Percentiles rank a stretch among this genome's conserved stretches.
These are phyloP conservation scores for Trypanosoma caninum DNA, from an alignment of 208 protist genomes.

Conservation along the genomic window DNA sequence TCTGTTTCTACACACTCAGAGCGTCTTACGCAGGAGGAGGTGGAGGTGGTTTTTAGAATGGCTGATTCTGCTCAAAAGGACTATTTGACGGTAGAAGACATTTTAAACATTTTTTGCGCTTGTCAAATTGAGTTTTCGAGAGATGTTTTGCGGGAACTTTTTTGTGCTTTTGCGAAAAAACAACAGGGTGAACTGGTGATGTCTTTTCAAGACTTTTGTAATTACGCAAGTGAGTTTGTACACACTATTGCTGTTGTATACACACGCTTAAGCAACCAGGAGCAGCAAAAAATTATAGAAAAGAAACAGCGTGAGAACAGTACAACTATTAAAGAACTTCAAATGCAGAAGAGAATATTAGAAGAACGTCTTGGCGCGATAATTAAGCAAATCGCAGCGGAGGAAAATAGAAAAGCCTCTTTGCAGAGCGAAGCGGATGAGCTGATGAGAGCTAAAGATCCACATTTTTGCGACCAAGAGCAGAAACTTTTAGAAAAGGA, in stretches of 20 bases:
- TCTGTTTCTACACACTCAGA: constrained; percentile 7
- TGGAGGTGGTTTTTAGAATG: constrained; percentile 54
- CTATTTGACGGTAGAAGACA: constrained; percentile 33
- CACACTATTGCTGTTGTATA: constrained; percentile 72
- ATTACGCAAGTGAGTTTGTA: constrained; percentile 57
- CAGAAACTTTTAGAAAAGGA: constrained; percentile 76
- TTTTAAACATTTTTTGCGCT: constrained; percentile 53
- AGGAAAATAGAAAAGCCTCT: constrained; percentile 37
- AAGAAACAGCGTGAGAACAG: constrained; percentile 38
- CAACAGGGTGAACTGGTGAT: constrained; percentile 26
- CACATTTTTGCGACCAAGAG: constrained; percentile 53
- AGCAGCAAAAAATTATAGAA: constrained; percentile 45
- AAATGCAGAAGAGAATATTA: constrained; percentile 40
- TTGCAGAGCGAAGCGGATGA: constrained; percentile 55
- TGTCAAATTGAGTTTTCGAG: constrained; percentile 52
- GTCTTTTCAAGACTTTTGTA: constrained; percentile 47
- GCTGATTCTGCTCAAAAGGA: constrained; percentile 26
- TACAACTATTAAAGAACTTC: constrained; percentile 29
- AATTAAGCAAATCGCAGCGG: constrained; percentile 28
- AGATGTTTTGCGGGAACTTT: constrained; percentile 57
- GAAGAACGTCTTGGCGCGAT: constrained; percentile 39
- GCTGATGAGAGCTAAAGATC: constrained; percentile 34
- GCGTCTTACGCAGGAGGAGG: constrained; percentile 45
- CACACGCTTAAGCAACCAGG: constrained; percentile 55
- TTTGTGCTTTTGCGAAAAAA: constrained; percentile 42